Base-by-base conservation (phyloP, 345 rosid species). In the Geranium rotundifolium region DNA sequence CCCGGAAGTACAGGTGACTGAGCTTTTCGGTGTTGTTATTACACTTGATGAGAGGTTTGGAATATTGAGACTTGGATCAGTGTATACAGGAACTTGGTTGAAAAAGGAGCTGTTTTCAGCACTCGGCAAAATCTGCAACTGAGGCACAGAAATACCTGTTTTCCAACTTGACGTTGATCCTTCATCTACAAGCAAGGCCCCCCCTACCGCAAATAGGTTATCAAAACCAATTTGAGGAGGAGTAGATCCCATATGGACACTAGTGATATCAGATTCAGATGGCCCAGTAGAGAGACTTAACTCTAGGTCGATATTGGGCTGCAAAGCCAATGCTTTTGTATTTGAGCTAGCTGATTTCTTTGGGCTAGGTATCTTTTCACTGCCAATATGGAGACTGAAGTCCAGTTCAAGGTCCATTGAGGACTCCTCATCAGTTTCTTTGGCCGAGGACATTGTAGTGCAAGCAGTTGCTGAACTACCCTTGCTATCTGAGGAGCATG, bases 401-500 rank as follows among this genome's bases (percentile, higher is more conserved):
- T 88, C 85, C 54, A 93, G 79, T 27, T 88, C 96, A 67, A 88
- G 76, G 79, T 85, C 90, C 92, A 84, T 82, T 0, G 97, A 86
- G 20, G 91, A 84, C 74, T 81, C 97, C 67, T 82, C 97, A 50
- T 84, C 93, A 54, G 77, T 82, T 83, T 84, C 95, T 82, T 84
- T 95, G 55, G 89, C 82, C 13, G 96, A 85, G 60, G 96, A 88
- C 67, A 78, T 71, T 41, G 81, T 72, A 52, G 88, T 82, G 73
- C 86, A 82, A 72, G 80, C 90, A 70, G 95, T 86, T 61, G 83
- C 84, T 0, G 95, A 84, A 75, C 97, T 90, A 58, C 84, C 97
- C 76, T 85, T 88, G 72, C 93, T 88, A 67, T 95, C 95, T 15
- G 99, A 90, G 59, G 99, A 90, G 74, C 95, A 88, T 12, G 89